phyloP scores from a whole-genome alignment of 1,284 basidiomycete species.

The Athelia sp. region DNA sequence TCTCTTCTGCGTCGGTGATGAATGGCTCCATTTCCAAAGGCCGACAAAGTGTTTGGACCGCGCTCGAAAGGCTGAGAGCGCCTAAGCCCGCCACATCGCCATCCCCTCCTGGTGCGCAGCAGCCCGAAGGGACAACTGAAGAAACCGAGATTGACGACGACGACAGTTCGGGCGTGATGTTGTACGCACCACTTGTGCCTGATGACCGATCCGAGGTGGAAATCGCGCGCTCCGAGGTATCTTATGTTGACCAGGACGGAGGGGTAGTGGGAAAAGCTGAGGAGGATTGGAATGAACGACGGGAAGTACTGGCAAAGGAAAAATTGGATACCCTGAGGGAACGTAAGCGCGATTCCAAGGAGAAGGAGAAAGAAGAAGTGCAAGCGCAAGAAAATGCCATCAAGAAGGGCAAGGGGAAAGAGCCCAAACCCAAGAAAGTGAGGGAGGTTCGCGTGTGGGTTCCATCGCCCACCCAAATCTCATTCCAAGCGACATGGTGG shows the following conservation, averaged over 20 bases:
- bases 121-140: constrained; percentile 6
- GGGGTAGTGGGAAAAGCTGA: constrained; percentile 15
- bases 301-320: constrained; percentile 13
- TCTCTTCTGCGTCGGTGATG: constrained; percentile 54
- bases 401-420: constrained; percentile 10
- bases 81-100: constrained; percentile 12
- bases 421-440: constrained; percentile 23
- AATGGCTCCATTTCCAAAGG: constrained; percentile 39
- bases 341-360: constrained; percentile 8
- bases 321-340: constrained; percentile 5
- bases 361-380: constrained; percentile 1
- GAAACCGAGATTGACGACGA: constrained; percentile 25
- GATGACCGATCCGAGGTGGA: constrained; percentile 56
- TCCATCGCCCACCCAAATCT: constrained; percentile 64
- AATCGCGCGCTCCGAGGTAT: constrained; percentile 57
- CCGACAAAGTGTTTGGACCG: constrained; percentile 51
- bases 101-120: no score
- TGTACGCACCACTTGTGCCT: constrained; percentile 66
- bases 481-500: constrained; percentile 75
- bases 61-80: constrained; percentile 45
- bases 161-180: constrained; percentile 53
- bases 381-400: not conserved
- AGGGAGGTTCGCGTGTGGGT: constrained; percentile 54
- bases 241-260: constrained; percentile 42
- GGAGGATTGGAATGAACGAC: constrained; percentile 11